Evolutionary conservation across 805 yeast genomes (phyloP), one percentile per base, ranked within the genome.

Genomic region (Metschnikowia santaceciliae): DNA sequence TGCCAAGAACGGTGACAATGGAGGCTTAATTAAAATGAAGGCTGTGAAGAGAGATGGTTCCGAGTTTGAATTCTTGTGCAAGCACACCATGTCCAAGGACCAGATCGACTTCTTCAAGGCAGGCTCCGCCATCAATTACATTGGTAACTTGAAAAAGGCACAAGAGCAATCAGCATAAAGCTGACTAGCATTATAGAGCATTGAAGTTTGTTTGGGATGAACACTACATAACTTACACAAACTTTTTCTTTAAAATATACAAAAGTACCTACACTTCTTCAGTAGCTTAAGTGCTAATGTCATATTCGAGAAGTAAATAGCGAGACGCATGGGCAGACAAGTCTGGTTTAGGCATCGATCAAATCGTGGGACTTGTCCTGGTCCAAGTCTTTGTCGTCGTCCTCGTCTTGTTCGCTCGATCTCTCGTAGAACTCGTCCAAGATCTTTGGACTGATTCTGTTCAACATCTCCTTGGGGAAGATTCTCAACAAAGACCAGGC

Each of bases 401-500:
- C 84, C 37, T 77, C 82, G 44, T 80, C 86, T 58, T 77, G 83
- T 54, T 80, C 83, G 68, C 90, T 83, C 46, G 85, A 84, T 74
- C 97, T 83, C 65, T 92, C 98, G 75, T 94, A 94, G 75, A 92
- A 94, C 74, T 92, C 98, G 60, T 84, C 85, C 67, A 94, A 77
- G 63, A 94, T 90, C 84, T 94, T 94, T 70, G 98, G 98, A 53
- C 97, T 90, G 67, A 94, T 90, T 84, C 99, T 90, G 80, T 94
- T 94, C 68, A 94, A 84, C 88, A 94, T 80, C 76, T 94, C 98
- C 83, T 91, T 94, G 67, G 99, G 99, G 78, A 94, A 94, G 71
- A 94, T 94, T 81, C 99, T 90, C 71, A 94, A 80, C 69, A 94
- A 80, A 42, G 95, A 84, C 99, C 99, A 94, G 50, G 99, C 99